phyloP scores from a whole-genome alignment of 371 early-diverging fungal genomes.

The Mortierella sp. region DNA sequence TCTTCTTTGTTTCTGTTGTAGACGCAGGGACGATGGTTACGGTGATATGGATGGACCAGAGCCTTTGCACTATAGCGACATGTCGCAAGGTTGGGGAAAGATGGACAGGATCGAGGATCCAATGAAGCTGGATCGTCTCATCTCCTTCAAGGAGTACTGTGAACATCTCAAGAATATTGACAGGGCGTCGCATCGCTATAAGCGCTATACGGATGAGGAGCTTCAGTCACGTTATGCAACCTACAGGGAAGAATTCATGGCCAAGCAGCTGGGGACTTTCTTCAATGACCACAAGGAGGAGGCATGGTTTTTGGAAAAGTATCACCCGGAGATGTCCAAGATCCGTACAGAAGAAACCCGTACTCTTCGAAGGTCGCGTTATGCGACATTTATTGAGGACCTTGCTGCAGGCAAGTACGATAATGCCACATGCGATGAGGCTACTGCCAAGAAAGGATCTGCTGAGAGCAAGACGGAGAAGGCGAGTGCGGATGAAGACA shows the following conservation, averaged over 20 bases:
- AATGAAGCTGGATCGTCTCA: slow-evolving; percentile 78
- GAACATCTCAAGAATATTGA: slow-evolving; percentile 72
- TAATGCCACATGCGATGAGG: slow-evolving; percentile 71
- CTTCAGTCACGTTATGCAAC: slow-evolving; percentile 79
- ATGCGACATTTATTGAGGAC: slow-evolving; percentile 69
- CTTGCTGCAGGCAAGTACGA: slow-evolving; percentile 82
- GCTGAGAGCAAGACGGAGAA: slow-evolving; percentile 50
- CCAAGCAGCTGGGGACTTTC: slow-evolving; percentile 76
- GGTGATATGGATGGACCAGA: slow-evolving; percentile 48
- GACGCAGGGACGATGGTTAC: slow-evolving; percentile 47
- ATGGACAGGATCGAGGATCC: slow-evolving; percentile 70
- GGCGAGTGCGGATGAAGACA: slow-evolving; percentile 24
- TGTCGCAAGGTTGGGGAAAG: slow-evolving; percentile 39
- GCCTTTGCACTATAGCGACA: slow-evolving; percentile 21
- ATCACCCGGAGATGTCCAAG: slow-evolving; percentile 77
- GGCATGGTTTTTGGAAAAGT: slow-evolving; percentile 95
- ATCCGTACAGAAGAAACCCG: slow-evolving; percentile 68
- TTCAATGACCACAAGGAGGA: slow-evolving; percentile 83
- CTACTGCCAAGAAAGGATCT: slow-evolving; percentile 52
- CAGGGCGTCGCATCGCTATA: slow-evolving; percentile 55
- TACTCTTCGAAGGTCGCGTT: slow-evolving; percentile 64
- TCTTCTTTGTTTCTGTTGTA: neutral
- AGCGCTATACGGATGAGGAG: slow-evolving; percentile 81
- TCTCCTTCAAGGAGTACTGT: slow-evolving; percentile 82
- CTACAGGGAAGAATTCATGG: slow-evolving; percentile 82